These are phyloP conservation scores for Kodamaea neixiangensis DNA, from an alignment of 805 yeast genomes.

Conservation along the genomic window DNA sequence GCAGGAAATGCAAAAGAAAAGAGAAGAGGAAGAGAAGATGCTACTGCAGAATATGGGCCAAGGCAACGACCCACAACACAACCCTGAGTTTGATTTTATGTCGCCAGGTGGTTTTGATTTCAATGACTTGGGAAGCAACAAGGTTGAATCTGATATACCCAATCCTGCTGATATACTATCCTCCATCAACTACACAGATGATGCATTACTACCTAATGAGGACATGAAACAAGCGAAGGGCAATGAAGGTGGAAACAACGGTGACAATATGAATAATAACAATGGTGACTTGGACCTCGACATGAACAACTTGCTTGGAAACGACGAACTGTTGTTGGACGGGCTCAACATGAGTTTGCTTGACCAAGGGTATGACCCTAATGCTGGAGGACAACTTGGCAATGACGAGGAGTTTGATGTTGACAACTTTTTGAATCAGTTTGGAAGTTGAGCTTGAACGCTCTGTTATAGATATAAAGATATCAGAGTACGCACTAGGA, in stretches of 20 bases:
- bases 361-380: conserved; percentile 32
- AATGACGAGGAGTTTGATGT: conserved; percentile 47
- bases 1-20: conserved; percentile 15
- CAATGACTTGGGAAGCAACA: conserved; percentile 19
- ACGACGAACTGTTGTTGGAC: conserved; percentile 43
- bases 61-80: conserved; percentile 8
- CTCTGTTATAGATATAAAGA: too few species aligned
- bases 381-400: conserved; percentile 20
- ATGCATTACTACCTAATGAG: conserved; percentile 5
- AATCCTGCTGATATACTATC: conserved; percentile 36
- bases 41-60: conserved; percentile 11
- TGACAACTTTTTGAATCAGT: conserved; percentile 45
- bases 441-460: conserved; percentile 29
- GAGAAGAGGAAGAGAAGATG: conserved; percentile 12
- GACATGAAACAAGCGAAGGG: neutral
- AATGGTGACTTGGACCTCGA: conserved; percentile 23
- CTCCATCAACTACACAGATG: conserved; percentile 26
- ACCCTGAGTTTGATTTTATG: conserved; percentile 20
- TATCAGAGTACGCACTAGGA: too few species aligned
- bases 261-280: conserved; percentile 6
- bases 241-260: conserved; percentile 1
- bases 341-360: conserved; percentile 44
- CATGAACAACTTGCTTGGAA: conserved; percentile 39
- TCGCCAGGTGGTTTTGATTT: conserved; percentile 29
- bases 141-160: conserved; percentile 24